Conservation (phyloP, 2,329 filamentous ascomycete species). For the Plectosphaerella sp. region DNA sequence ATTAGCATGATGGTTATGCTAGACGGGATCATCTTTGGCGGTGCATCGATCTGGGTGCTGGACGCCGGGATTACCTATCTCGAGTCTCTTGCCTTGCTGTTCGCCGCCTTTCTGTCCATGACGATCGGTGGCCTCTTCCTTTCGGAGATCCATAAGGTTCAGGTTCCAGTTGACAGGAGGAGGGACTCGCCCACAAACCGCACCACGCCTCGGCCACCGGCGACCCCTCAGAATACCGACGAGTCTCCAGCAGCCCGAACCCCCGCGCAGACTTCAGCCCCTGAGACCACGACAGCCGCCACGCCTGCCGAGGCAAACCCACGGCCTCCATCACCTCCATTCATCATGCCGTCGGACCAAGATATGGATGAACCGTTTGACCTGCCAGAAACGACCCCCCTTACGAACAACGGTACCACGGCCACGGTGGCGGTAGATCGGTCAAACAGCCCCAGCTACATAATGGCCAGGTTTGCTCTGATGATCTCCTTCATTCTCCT, state of each 20-base stretch:
- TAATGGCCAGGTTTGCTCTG: slow-evolving; percentile 55
- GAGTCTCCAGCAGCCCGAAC: slow-evolving; percentile 12
- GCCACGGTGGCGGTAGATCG: slow-evolving; percentile 15
- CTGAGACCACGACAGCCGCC: slow-evolving; percentile 1
- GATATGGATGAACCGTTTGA: slow-evolving; percentile 53
- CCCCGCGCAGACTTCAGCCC: slow-evolving; percentile 14
- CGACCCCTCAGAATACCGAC: slow-evolving; percentile 17
- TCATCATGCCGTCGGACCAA: slow-evolving; percentile 61
- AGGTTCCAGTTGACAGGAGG: slow-evolving; percentile 50
- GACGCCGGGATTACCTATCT: slow-evolving; percentile 52
- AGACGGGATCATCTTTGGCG: slow-evolving; percentile 55
- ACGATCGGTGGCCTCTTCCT: slow-evolving; percentile 54
- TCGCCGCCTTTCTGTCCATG: slow-evolving; percentile 49
- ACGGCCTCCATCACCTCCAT: slow-evolving; percentile 31
- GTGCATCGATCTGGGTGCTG: slow-evolving; percentile 51
- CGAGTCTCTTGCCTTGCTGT: slow-evolving; percentile 50
- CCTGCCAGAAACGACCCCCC: not conserved
- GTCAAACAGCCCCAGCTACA: slow-evolving; percentile 6
- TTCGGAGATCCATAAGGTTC: slow-evolving; percentile 55
- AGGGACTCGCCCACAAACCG: slow-evolving; percentile 15
- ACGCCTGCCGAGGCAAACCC: slow-evolving; percentile 7
- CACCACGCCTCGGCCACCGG: slow-evolving; percentile 16
- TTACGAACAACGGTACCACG: not conserved
- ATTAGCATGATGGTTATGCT: slow-evolving; percentile 57
- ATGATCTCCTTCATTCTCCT: slow-evolving; percentile 52